Conservation (phyloP, 768 basidiomycete genomes). For the Calocybe cyanea region DNA sequence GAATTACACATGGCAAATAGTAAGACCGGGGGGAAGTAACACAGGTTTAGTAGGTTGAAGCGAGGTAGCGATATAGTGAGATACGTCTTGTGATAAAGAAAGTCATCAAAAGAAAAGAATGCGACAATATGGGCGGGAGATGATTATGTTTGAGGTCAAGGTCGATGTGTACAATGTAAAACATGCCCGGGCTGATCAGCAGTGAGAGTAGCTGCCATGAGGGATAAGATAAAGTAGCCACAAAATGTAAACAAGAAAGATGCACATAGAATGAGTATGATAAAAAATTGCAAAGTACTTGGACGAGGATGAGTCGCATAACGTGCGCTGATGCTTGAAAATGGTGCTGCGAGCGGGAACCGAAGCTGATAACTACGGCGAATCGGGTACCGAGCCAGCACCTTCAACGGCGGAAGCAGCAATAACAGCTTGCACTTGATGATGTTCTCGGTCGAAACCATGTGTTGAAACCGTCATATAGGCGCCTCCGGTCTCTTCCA, state of each 20-base stretch:
- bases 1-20: no score
- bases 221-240: constrained; percentile 13
- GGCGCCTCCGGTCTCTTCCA: constrained; percentile 80
- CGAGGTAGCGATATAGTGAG: constrained; percentile 17
- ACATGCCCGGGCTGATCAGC: constrained; percentile 24
- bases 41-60: no score
- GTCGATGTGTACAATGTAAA: constrained; percentile 10
- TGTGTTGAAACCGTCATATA: constrained; percentile 85
- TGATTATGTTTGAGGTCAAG: constrained; percentile 17
- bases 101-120: constrained; percentile 23
- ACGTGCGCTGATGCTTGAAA: constrained; percentile 23
- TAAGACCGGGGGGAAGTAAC: no score
- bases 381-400: constrained; percentile 17
- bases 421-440: constrained; percentile 25
- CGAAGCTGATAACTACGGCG: constrained; percentile 22
- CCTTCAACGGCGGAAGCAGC: constrained; percentile 3
- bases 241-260: constrained; percentile 10
- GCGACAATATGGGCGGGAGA: constrained; percentile 21
- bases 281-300: constrained; percentile 5
- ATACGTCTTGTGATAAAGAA: constrained; percentile 6
- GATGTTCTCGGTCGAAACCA: constrained; percentile 67
- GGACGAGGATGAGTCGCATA: constrained; percentile 9
- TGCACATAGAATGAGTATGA: constrained; percentile 21
- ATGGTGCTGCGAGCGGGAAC: constrained; percentile 20
- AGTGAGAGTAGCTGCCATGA: constrained; percentile 19